Percentiles rank a stretch among this genome's conserved stretches.
These are phyloP conservation scores for Moesziomyces globuligerus DNA, from an alignment of 1,284 basidiomycete genomes.

Conservation along the genomic window DNA sequence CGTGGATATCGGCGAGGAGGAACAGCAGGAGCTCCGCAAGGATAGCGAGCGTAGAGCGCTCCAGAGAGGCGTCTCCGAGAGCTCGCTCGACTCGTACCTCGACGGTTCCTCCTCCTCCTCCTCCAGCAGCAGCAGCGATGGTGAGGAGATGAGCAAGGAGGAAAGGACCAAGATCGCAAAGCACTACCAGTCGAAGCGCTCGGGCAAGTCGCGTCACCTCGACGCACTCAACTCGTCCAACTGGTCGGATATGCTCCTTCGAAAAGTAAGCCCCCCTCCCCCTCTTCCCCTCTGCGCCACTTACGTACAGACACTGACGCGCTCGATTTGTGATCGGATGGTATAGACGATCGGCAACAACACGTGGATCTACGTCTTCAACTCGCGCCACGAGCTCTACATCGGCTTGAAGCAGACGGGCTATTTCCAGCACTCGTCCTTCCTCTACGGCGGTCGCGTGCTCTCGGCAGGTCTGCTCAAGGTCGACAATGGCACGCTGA, in stretches of 20 bases:
- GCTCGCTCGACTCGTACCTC: slow-evolving; percentile 34
- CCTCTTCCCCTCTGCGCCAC: too few species aligned
- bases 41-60: slow-evolving; percentile 25
- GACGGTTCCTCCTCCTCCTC: slow-evolving; percentile 32
- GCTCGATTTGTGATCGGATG: too few species aligned
- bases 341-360: slow-evolving; percentile 47
- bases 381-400: slow-evolving; percentile 57
- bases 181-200: slow-evolving; percentile 48
- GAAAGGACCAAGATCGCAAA: slow-evolving; percentile 19
- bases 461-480: slow-evolving; percentile 56
- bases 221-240: slow-evolving; percentile 43
- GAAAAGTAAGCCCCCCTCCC: too few species aligned
- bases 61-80: slow-evolving; percentile 38
- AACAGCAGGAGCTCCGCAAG: slow-evolving; percentile 43
- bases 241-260: slow-evolving; percentile 53
- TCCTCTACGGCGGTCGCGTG: slow-evolving; percentile 58
- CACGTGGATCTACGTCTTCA: slow-evolving; percentile 61
- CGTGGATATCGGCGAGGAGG: slow-evolving; percentile 56
- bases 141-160: slow-evolving; percentile 32
- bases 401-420: slow-evolving; percentile 60
- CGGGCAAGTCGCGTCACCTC: slow-evolving; percentile 35
- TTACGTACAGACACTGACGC: too few species aligned
- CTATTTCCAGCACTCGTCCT: slow-evolving; percentile 59
- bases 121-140: slow-evolving; percentile 34
- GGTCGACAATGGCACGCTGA: slow-evolving; percentile 50